Base-by-base conservation (phyloP, 495 filamentous ascomycete species). In the Aspergillus olivimuriae region DNA sequence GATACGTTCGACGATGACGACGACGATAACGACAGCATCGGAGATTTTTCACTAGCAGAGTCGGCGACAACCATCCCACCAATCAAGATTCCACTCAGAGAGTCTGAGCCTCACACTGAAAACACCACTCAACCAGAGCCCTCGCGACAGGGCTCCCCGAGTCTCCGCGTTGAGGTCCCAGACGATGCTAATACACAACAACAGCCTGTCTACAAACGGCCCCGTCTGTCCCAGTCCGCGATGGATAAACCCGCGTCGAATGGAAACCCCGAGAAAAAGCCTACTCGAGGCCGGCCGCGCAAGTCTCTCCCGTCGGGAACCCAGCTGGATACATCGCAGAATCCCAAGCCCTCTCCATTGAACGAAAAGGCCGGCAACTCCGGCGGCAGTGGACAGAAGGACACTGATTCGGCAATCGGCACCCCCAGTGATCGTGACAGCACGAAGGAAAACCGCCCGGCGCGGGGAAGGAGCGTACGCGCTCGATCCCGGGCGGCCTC, bases 1-100 rank as follows among this genome's bases (percentile, higher is more conserved):
- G 65, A 70, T 41, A 67, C 65, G 14, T 68, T 70, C 21, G 63
- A 61, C 8, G 67, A 66, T 32, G 44, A 46, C 16, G 60, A 56
- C 14, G 52, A 50, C 5, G 54, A 51, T n/a, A 31, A 40, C 16
- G 61, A 63, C 28, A 59, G 61, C 47, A 45, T 58, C 6, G 62
- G 58, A 31, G 62, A 66, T 34, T 42, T 65, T 15, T 46, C 62
- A 0, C 18, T 63, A 7, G 47, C 44, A 10, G 53, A 58, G 16
- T 19, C 39, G 10, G n/a, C n/a, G n/a, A n/a, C n/a, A n/a, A 41
- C 39, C 6, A 55, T 51, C 2, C 52, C 55, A 3, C 26, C 51
- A 1, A 41, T 57, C 4, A 60, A 53, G n/a, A 46, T 65, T 15
- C 62, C 62, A 0, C 43, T 65, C n/a, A 63, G 60, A 24, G 50